These are phyloP conservation scores for Bocquillonia castaneifolia DNA, from an alignment of 441 rosid species.

Conservation along the genomic window DNA sequence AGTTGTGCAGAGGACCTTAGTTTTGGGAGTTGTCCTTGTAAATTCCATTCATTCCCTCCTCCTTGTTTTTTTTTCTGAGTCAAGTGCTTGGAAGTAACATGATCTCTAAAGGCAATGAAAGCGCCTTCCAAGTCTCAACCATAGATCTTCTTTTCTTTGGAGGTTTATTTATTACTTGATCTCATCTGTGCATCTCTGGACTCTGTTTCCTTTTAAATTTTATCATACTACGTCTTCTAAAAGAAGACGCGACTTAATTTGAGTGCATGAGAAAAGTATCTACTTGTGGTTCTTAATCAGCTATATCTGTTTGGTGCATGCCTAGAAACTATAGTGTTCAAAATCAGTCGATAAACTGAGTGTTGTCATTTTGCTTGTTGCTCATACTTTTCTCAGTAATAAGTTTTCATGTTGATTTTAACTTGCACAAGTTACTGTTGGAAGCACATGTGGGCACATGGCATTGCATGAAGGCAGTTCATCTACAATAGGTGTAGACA, in stretches of 20 bases:
- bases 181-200: background rate
- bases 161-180: background rate
- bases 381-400: background rate
- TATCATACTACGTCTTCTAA: background rate
- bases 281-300: background rate
- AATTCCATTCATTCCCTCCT: no score
- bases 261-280: background rate
- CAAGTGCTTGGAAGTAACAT: background rate
- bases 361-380: constrained; percentile 1
- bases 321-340: background rate
- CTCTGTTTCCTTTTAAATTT: background rate
- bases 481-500: background rate
- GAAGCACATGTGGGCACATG: background rate
- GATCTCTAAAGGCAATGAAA: background rate
- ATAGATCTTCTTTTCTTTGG: background rate
- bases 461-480: background rate
- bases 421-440: no score
- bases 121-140: background rate
- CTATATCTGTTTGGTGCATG: background rate
- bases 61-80: no score
- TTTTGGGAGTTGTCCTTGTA: no score
- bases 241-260: background rate
- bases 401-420: background rate
- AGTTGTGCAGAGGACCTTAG: background rate
- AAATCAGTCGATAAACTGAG: background rate